Evolutionary conservation across 2,329 filamentous ascomycete genomes (phyloP), one percentile per base, ranked within the genome.

Genomic region (Pestalotiopsis sp.): DNA sequence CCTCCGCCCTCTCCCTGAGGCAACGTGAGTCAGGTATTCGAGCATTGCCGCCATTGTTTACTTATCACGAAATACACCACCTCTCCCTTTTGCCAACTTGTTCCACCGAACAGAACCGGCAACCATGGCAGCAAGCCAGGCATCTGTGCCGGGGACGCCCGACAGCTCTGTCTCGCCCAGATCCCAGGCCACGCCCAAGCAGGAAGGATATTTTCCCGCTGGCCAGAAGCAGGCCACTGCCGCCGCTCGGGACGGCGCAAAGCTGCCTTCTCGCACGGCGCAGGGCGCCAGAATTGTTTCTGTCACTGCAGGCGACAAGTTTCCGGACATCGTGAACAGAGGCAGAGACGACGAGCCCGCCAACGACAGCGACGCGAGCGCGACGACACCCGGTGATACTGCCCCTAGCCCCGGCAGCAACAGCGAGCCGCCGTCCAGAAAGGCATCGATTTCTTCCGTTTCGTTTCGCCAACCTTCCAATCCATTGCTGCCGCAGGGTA

Each of bases 361-460:
- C 52, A 76, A 70, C 63, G 75, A 74, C 24, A 75, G 74, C 57
- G 71, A 76, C 68, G 75, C 71, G 64, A 79, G 70, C 73, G 76
- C 69, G 70, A 78, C 75, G 69, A 77, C 75, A 69, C 75, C 71
- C 64, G 75, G 78, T 64, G 78, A 80, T 68, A 77, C 78, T 10
- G 72, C 75, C 22, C 79, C 81, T 66, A 77, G 78, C 68, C 74
- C 75, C 68, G 74, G 75, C 61, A 77, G 75, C 69, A 78, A 72
- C 71, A 78, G 73, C 71, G 76, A 72, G 35, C 72, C 74, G 13
- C 70, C 78, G 63, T 79, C 79, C 58, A 78, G 82, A 63, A 85
- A 85, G 70, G 79, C 79, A 13, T 87, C 85, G 1, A 75, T 80
- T 39, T 81, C 82, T 38, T 86, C 83, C 14, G 80, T 87, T 65